Evolutionary conservation across 1,139 yeast genomes (phyloP).

Genomic region (Pneumocystis murina): DNA sequence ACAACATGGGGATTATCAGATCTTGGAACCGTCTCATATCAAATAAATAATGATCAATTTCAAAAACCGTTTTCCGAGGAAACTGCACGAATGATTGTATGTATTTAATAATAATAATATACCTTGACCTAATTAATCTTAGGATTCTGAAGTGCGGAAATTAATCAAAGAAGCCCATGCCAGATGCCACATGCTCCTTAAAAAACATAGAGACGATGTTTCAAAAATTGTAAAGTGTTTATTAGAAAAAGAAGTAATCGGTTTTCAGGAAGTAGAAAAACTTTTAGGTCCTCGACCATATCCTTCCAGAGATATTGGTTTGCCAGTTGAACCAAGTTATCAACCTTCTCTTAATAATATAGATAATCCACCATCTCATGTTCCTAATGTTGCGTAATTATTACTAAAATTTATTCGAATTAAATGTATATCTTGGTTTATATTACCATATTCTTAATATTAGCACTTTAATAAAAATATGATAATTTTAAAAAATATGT

Average conservation of each 20-base stretch:
- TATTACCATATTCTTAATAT: not conserved
- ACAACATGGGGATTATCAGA: slow-evolving; percentile 81
- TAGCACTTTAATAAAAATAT: not conserved
- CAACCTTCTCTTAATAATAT: not conserved
- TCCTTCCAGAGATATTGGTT: not conserved
- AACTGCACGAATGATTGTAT: slow-evolving; percentile 50
- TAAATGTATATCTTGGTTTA: not conserved
- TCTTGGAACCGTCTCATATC: slow-evolving; percentile 70
- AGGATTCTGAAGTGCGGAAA: slow-evolving; percentile 65
- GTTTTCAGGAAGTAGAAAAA: slow-evolving; percentile 81
- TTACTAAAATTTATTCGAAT: not conserved
- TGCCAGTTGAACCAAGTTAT: not conserved
- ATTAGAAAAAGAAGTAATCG: slow-evolving; percentile 66
- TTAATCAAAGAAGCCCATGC: slow-evolving; percentile 67
- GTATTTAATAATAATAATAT: not conserved
- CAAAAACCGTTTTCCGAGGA: slow-evolving; percentile 86
- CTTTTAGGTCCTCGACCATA: slow-evolving; percentile 70
- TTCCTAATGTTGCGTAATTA: not conserved
- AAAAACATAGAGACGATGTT: slow-evolving; percentile 58
- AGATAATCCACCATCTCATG: not conserved
- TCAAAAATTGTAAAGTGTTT: slow-evolving; percentile 77
- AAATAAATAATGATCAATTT: slow-evolving; percentile 41
- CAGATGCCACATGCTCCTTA: slow-evolving; percentile 50
- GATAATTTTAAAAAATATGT: not conserved
- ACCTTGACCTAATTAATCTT: not conserved